Evolutionary conservation across 345 rosid species (phyloP).

Genomic region (Acer saccharum): DNA sequence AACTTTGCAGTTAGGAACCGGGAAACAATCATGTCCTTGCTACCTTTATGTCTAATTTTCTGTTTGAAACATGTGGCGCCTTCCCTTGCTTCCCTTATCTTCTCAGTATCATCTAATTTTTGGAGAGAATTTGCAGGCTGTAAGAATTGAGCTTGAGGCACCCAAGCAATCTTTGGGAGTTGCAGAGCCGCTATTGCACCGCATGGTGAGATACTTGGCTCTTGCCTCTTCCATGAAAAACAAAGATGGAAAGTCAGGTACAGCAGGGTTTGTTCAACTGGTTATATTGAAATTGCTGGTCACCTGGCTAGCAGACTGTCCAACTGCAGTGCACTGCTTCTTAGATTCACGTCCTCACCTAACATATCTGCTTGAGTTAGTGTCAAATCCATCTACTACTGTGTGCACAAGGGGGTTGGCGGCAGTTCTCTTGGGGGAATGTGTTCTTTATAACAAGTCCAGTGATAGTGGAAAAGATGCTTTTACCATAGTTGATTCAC

Average conservation of each 20-base stretch:
- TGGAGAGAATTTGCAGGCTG: constrained; percentile 51
- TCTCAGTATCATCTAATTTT: constrained; percentile 8
- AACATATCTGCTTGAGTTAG: constrained; percentile 78
- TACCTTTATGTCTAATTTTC: not conserved
- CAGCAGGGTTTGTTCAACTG: constrained; percentile 58
- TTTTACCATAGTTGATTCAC: constrained; percentile 71
- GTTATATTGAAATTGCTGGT: constrained; percentile 86
- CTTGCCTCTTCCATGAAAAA: constrained; percentile 75
- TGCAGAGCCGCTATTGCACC: constrained; percentile 86
- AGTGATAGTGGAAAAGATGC: constrained; percentile 79
- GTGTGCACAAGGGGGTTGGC: constrained; percentile 76
- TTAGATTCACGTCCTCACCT: constrained; percentile 85
- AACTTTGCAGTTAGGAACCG: not conserved
- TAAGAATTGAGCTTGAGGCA: constrained; percentile 76
- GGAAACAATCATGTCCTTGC: too few relatives aligned
- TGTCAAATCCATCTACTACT: constrained; percentile 67
- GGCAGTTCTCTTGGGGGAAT: constrained; percentile 84
- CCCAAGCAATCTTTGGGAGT: constrained; percentile 73
- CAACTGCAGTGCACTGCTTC: constrained; percentile 85
- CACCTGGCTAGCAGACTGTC: constrained; percentile 84
- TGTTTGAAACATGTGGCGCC: not conserved
- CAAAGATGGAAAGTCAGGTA: constrained; percentile 68
- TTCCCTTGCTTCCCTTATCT: not conserved
- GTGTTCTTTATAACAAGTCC: constrained; percentile 74
- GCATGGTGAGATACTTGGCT: constrained; percentile 86